Conservation (phyloP, 208 protist genomes). For the Herpetomonas tarakana region DNA sequence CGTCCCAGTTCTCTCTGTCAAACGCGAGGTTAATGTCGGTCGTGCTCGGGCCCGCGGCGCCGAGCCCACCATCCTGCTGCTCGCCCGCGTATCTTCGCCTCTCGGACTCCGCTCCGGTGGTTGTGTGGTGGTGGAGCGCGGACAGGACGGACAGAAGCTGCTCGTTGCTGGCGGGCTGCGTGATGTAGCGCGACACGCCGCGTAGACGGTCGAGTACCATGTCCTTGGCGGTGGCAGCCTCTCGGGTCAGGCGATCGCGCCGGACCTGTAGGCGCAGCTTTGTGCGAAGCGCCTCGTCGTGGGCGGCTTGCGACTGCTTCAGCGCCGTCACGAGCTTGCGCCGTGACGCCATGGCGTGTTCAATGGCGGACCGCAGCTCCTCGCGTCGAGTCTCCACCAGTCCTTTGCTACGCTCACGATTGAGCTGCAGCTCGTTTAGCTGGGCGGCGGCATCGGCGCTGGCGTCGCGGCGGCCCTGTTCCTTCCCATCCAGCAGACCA, state of each 20-base stretch:
- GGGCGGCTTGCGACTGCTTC: conserved; percentile 19
- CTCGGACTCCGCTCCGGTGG: not conserved
- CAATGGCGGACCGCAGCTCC: conserved; percentile 51
- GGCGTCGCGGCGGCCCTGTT: conserved; percentile 36
- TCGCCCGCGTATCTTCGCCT: too few species aligned
- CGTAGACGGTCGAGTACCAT: conserved; percentile 23
- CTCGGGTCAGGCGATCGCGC: conserved; percentile 16
- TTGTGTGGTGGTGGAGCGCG: conserved; percentile 2
- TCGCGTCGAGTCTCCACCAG: conserved; percentile 45
- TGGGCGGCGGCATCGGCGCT: conserved; percentile 37
- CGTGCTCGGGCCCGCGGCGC: not conserved
- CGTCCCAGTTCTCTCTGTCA: conserved; percentile 25
- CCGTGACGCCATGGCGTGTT: conserved; percentile 37
- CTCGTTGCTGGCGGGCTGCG: conserved; percentile 20
- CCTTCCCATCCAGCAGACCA: conserved; percentile 50
- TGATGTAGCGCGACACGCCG: conserved; percentile 32
- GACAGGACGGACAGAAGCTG: conserved; percentile 22
- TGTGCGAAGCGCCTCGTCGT: conserved; percentile 14
- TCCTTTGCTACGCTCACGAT: conserved; percentile 45
- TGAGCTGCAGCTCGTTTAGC: conserved; percentile 48
- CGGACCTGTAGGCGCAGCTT: conserved; percentile 23
- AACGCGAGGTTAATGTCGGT: conserved; percentile 9
- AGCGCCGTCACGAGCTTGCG: conserved; percentile 22
- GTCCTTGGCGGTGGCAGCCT: conserved; percentile 23
- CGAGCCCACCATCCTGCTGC: not conserved